Evolutionary conservation across 148 eudicot genomes (phyloP), one percentile per base, ranked within the genome.

Genomic region (Heliosperma pusillum): DNA sequence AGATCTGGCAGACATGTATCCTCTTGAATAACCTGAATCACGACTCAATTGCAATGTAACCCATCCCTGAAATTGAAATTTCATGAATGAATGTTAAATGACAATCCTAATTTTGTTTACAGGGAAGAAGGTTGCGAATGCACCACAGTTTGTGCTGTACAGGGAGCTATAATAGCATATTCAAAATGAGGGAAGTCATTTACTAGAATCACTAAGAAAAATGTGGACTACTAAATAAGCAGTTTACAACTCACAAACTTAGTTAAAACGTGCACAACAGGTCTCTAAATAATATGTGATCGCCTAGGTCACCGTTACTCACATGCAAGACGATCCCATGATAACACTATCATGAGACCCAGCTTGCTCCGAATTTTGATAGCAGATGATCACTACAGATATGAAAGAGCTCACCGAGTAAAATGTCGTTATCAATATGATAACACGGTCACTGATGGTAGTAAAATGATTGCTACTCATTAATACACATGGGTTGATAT

Each of bases 11-110:
- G 96, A 86, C 72, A 95, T 73, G 85, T 79, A 92, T 30, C 98
- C 98, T 81, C 93, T 86, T 70, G 89, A 63, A 70, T 7, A 47
- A 72, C 45, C 84, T 71, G 88, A 76, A 70, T 87, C 92, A 73
- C 98, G 93, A 22, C 86, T 88, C 80, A 95, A 80, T 87, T 95
- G 98, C 81, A 95, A 82, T 36, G 98, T 95, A 60, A 87, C 86
- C 87, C 88, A 86, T 58, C 98, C 98, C 98, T 95, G 85, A 78
- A 81, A 72, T 65, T 76, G 66, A 82, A 81, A 45, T 56, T 56
- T 62, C 57, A 10, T 42, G 60, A 3, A 12, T 72, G 52, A 79
- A 69, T 25, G 4, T 60, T 15, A 59, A 36, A 70, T 40, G 20
- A 26, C 53, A 0, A 33, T 66, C 15, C 17, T 36, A 17, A 40